Evolutionary conservation across 257 asterid species (phyloP), one percentile per base, ranked within the genome.

Genomic region (Plantago elongata): DNA sequence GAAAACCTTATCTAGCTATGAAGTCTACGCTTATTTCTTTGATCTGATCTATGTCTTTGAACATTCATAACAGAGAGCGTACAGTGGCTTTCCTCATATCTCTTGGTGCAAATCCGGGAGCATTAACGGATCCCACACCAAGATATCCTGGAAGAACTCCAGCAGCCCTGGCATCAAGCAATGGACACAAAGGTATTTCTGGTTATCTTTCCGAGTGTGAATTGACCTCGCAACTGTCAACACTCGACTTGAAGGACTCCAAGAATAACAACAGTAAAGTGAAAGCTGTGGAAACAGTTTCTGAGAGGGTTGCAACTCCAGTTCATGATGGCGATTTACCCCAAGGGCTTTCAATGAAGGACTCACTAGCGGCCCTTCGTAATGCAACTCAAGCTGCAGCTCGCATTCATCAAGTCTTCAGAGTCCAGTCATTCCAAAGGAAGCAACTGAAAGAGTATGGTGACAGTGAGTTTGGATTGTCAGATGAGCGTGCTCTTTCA

Each of bases 371-470:
- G 48, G 98, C 98, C 46, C 81, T 90, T 47, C 91, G 96, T 60
- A 90, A 90, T 78, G 98, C 98, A 45, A 85, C 96, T 66, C 98
- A 85, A 80, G 95, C 96, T 64, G 96, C 96, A 56, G 96, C 96
- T 70, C 98, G 91, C 68, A 88, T 90, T 62, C 89, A 82, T 75
- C 90, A 90, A 75, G 95, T 85, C 61, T 88, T 77, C 69, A 77
- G 98, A 69, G 79, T 80, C 66, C 94, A 85, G 78, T 90, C 98
- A 0, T 90, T 90, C 74, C 96, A 90, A 61, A 87, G 94, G 69
- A 90, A 88, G 83, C 96, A 88, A 83, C 62, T 73, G 29, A 70
- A 73, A 18, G 90, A 81, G 70, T 75, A 70, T 29, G 84, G 77
- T 22, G 83, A 75, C 75, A 66, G 73, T 52, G 85, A 78, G 46